Conservation (phyloP, 805 yeast genomes). For the Cyberlindnera saturnus region DNA sequence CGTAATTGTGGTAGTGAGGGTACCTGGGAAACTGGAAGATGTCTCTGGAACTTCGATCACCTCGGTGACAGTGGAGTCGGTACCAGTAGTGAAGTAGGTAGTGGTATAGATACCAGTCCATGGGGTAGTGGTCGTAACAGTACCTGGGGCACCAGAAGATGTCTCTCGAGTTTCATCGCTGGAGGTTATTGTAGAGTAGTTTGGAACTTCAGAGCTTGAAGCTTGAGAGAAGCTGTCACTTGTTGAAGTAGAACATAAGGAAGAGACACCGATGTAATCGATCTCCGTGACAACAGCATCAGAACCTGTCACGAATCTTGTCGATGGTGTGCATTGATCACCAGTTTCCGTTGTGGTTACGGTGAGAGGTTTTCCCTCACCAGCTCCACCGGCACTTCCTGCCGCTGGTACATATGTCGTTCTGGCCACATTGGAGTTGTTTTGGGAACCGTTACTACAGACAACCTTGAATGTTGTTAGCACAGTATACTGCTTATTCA, state of each 20-base stretch:
- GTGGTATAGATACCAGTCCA: too few relatives aligned
- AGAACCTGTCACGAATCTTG: conserved; percentile 7
- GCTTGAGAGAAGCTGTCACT: neutral
- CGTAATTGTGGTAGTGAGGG: too few relatives aligned
- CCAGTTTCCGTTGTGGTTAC: conserved; percentile 1
- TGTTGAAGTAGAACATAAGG: neutral
- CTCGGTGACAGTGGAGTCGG: too few relatives aligned
- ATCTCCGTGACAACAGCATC: conserved; percentile 8
- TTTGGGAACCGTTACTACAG: neutral
- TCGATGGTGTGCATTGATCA: conserved; percentile 4
- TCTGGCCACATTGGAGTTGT: neutral
- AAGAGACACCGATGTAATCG: neutral
- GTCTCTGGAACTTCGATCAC: too few relatives aligned
- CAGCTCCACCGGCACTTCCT: conserved; percentile 7
- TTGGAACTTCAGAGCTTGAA: too few relatives aligned
- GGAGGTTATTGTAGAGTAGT: too few relatives aligned
- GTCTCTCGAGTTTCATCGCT: too few relatives aligned
- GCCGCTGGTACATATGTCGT: neutral
- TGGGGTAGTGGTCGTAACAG: too few relatives aligned
- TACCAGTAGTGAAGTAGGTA: too few relatives aligned
- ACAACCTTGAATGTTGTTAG: neutral
- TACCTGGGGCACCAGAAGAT: too few relatives aligned
- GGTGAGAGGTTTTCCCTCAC: conserved; percentile 5
- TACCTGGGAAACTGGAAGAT: too few relatives aligned
- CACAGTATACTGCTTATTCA: neutral